Conservation (phyloP, 75 land plant species). For the Picea glauca region DNA sequence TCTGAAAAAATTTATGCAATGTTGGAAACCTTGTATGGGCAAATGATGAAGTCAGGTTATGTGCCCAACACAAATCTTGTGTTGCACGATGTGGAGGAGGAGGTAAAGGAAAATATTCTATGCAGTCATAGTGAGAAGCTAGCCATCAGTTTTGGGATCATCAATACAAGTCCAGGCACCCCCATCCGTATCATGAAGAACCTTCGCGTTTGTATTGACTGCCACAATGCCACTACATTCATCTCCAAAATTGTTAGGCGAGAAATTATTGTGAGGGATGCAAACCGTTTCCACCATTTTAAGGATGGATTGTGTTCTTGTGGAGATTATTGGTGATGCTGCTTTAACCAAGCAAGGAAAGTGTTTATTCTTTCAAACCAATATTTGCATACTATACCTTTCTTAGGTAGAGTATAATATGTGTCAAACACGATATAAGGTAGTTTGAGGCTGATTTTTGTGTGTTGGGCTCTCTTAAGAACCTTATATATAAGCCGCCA, state of each 20-base stretch:
- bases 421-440: no score
- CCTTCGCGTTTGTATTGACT: background rate
- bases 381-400: no score
- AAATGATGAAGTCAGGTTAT: background rate
- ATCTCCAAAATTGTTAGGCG: background rate
- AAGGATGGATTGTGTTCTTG: background rate
- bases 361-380: no score
- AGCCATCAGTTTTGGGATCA: background rate
- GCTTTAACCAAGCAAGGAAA: no score
- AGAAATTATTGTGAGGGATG: conserved; percentile 1
- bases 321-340: background rate
- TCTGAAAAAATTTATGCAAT: background rate
- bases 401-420: no score
- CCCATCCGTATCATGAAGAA: background rate
- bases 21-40: background rate
- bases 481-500: no score
- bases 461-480: no score
- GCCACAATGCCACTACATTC: background rate
- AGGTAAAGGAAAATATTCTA: background rate
- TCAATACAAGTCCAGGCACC: background rate
- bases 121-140: background rate
- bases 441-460: no score
- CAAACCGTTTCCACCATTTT: background rate
- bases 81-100: background rate
- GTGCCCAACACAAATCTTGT: background rate